Evolutionary conservation across 345 rosid genomes (phyloP).

Genomic region (Syzygium oleosum): DNA sequence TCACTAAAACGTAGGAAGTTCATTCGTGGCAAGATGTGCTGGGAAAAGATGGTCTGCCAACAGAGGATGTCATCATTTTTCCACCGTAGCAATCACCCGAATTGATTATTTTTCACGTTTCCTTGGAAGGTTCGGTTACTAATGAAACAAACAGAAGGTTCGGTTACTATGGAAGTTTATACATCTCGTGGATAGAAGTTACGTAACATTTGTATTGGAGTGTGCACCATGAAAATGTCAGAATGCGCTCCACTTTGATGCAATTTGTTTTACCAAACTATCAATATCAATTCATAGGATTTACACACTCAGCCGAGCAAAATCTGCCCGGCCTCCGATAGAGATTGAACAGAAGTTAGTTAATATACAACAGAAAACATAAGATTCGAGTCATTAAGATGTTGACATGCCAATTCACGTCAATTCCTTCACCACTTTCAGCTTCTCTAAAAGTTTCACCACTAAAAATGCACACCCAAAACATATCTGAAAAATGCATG

Average conservation of each 20-base stretch:
- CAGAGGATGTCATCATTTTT: background rate
- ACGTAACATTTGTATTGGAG: too few species aligned
- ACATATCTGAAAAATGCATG: too few species aligned
- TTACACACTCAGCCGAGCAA: slow-evolving; percentile 13
- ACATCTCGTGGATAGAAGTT: background rate
- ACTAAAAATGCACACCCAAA: background rate
- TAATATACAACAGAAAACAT: background rate
- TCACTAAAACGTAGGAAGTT: too few species aligned
- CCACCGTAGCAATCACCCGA: background rate
- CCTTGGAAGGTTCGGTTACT: background rate
- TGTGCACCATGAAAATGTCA: background rate
- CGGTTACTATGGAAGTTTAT: background rate
- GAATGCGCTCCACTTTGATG: background rate
- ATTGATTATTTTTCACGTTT: too few species aligned
- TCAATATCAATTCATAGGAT: slow-evolving; percentile 9
- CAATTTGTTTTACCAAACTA: background rate
- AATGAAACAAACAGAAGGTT: background rate
- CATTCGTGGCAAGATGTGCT: too few species aligned
- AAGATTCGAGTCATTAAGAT: background rate
- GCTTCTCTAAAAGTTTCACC: background rate
- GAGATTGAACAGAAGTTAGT: background rate
- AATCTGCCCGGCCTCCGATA: background rate
- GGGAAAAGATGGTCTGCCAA: background rate
- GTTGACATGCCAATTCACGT: background rate
- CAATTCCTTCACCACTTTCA: background rate